These are phyloP conservation scores for Raphanus sativus DNA, from an alignment of 345 rosid species.

Conservation along the genomic window DNA sequence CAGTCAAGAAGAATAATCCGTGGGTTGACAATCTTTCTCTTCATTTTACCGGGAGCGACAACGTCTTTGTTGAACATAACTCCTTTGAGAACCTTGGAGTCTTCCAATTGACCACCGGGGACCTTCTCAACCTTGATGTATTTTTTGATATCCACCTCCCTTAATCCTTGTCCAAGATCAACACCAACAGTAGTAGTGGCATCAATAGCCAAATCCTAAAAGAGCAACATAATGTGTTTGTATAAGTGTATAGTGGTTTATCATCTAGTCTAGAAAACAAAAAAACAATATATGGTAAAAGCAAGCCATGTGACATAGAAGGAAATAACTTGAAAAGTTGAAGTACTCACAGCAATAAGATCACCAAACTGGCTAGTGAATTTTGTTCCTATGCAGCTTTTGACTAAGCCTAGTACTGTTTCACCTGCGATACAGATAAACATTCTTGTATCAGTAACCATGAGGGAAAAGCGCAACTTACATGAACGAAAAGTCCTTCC, in stretches of 20 bases:
- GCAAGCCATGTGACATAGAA: background rate
- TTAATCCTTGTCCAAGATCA: constrained; percentile 92
- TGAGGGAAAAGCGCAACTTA: background rate
- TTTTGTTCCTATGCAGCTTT: constrained; percentile 95
- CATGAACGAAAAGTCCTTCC: background rate
- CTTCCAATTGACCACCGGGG: constrained; percentile 96
- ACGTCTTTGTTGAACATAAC: constrained; percentile 96
- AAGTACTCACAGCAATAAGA: constrained; percentile 80
- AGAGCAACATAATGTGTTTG: background rate
- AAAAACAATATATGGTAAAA: background rate
- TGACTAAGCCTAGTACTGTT: constrained; percentile 68
- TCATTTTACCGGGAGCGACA: constrained; percentile 96
- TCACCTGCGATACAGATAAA: constrained; percentile 32
- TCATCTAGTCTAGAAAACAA: background rate
- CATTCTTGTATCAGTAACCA: background rate
- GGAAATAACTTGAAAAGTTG: background rate
- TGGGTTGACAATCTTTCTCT: constrained; percentile 80
- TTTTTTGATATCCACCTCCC: constrained; percentile 95
- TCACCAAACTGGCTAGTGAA: constrained; percentile 96
- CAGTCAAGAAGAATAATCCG: constrained; percentile 86
- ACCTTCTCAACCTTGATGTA: constrained; percentile 93
- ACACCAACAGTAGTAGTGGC: constrained; percentile 82
- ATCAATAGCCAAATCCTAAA: constrained; percentile 90
- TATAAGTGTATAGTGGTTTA: background rate
- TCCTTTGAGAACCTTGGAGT: constrained; percentile 86